phyloP scores from a whole-genome alignment of 2,329 filamentous ascomycete genomes.

The Apiospora kogelbergensis region DNA sequence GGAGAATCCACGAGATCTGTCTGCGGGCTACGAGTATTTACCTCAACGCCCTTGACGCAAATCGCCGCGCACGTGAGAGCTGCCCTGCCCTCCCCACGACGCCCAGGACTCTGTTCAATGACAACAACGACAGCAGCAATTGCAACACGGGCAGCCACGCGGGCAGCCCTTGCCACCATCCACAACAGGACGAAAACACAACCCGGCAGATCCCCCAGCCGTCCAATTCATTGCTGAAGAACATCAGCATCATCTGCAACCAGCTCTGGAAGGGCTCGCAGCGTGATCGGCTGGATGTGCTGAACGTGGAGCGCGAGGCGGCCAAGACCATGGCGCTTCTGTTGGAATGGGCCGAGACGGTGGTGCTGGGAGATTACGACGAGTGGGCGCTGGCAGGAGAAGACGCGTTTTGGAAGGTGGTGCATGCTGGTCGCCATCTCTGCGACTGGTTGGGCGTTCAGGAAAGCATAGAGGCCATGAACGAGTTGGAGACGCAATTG shows the following conservation, averaged over 20 bases:
- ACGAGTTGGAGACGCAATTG: constrained; percentile 11
- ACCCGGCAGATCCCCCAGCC: constrained; percentile 17
- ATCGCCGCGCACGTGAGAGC: constrained; percentile 16
- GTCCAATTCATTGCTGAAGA: constrained; percentile 28
- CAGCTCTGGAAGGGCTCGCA: constrained; percentile 31
- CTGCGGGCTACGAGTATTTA: constrained; percentile 21
- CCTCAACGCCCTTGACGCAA: constrained; percentile 19
- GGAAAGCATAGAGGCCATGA: constrained; percentile 17
- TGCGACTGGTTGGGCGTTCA: constrained; percentile 26
- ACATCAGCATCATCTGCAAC: constrained; percentile 30
- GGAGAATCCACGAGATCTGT: constrained; percentile 19
- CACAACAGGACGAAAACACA: not conserved
- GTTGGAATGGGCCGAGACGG: constrained; percentile 30
- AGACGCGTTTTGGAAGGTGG: constrained; percentile 10
- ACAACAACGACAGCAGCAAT: not conserved
- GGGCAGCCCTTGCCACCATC: not conserved
- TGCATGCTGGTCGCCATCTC: constrained; percentile 24
- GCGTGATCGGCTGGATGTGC: constrained; percentile 29
- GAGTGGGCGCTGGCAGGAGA: constrained; percentile 16
- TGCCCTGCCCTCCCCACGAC: constrained; percentile 5
- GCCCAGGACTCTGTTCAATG: not conserved
- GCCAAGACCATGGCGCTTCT: constrained; percentile 29
- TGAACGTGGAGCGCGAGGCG: constrained; percentile 27
- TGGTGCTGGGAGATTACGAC: constrained; percentile 23
- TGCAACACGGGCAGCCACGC: not conserved